Evolutionary conservation across 768 basidiomycete genomes (phyloP).

Genomic region (Auricularia sp.): DNA sequence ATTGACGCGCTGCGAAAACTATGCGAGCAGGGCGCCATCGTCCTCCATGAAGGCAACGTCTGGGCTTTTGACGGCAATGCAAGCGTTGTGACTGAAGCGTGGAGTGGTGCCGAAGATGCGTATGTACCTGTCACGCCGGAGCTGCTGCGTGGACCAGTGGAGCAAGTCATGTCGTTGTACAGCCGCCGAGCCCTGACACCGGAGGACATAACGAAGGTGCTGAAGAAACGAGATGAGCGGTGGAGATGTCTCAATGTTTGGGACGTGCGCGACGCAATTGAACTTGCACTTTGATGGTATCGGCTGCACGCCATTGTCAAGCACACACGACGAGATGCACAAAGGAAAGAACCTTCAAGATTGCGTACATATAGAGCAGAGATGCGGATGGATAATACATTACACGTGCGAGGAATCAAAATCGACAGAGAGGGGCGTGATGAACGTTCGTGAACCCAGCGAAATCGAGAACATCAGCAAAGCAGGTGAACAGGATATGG

Average conservation of each 20-base stretch:
- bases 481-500: neutral
- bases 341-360: neutral
- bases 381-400: neutral
- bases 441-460: neutral
- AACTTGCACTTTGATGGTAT: neutral
- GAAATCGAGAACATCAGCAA: neutral
- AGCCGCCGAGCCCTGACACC: neutral
- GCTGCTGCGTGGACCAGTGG: neutral
- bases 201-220: neutral
- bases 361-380: neutral
- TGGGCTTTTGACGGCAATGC: neutral
- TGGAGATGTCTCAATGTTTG: neutral
- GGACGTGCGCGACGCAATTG: slow-evolving; percentile 1
- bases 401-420: neutral
- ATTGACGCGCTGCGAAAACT: neutral
- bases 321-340: neutral
- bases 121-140: neutral
- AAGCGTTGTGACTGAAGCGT: neutral
- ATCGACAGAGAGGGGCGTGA: neutral
- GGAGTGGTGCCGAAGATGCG: neutral
- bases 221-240: neutral
- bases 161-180: neutral
- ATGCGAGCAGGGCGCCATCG: neutral
- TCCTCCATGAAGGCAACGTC: neutral
- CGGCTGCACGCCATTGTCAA: neutral